Base-by-base conservation (phyloP, 1,139 yeast genomes). In the Suhomyces atakaporum region DNA sequence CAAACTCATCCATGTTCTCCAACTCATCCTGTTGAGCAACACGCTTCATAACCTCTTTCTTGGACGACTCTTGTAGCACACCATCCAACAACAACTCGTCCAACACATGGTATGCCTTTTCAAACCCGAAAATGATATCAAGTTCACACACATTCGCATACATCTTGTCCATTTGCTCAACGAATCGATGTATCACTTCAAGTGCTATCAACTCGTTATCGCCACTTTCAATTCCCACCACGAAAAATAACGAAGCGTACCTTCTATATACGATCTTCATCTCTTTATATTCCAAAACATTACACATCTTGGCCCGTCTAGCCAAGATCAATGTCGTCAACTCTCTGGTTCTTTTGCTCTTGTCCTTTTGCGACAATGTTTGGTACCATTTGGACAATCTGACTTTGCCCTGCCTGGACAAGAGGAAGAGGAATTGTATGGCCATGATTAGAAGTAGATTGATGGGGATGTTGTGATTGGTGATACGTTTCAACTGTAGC, bases 101-200 rank as follows among this genome's bases (percentile, higher is more conserved):
- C 47, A 94, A 69, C 12, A 92, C 84, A 60, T 87, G 86, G 58
- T 92, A 92, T 0, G 97, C 97, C 58, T 87, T 85, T 52, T 84
- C 86, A 63, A 92, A 92, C 50, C 95, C 95, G 75, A 92, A 92
- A 35, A 92, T 92, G 44, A 92, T 89, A 62, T 90, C 95, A 52
- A 87, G 65, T 56, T 89, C 97, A 63, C 96, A 86, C 14, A 92
- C 98, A 56, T 89, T 92, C n/a, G 97, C 97, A 56, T 87, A 92
- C 50, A 89, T 80, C 54, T 85, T 84, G 67, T 92, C 99, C 96
- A 92, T 88, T 51, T 87, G 89, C 60, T 94, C 98, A 33, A 94
- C 99, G 58, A 83, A 94, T 42, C 97, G 72, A 57, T 94, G 98
- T 36, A 94, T 83, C 20, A 85, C 71, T 53, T 94, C 98, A 42